phyloP scores from a whole-genome alignment of 768 basidiomycete genomes.

The Pisolithus sp. region DNA sequence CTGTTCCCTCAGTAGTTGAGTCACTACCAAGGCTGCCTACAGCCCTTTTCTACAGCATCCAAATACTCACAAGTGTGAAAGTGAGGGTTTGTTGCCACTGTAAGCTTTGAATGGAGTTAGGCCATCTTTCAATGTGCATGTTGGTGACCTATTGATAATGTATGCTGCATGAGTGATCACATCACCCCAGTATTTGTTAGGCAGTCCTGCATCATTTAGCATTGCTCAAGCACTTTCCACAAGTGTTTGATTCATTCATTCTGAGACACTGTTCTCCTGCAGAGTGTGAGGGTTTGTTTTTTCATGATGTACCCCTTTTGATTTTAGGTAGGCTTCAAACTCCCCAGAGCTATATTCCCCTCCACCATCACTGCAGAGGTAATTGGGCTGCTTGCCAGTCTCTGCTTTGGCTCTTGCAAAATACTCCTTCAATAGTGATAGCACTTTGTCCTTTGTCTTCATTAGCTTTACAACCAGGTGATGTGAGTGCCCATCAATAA shows the following conservation, averaged over 20 bases:
- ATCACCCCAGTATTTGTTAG: neutral
- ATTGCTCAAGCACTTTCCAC: neutral
- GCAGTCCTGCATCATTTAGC: neutral
- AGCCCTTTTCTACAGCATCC: too few species aligned
- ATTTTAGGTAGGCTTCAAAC: too few species aligned
- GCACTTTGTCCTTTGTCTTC: slow-evolving; percentile 3
- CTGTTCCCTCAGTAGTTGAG: too few species aligned
- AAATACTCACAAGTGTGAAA: too few species aligned
- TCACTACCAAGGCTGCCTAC: too few species aligned
- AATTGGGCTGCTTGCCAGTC: slow-evolving; percentile 4
- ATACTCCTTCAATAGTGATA: slow-evolving; percentile 8
- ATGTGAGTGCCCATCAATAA: slow-evolving; percentile 15
- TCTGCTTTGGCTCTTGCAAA: slow-evolving; percentile 6
- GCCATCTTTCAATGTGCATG: too few species aligned
- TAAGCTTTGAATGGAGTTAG: too few species aligned
- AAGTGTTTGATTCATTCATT: slow-evolving; percentile 2
- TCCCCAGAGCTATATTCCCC: too few species aligned
- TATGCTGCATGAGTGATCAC: neutral
- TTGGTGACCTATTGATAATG: too few species aligned
- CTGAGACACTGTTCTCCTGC: neutral
- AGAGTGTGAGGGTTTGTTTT: slow-evolving; percentile 6
- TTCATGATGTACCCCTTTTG: too few species aligned
- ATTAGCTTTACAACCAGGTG: slow-evolving; percentile 9
- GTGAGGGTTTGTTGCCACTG: too few species aligned
- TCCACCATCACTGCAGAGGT: too few species aligned